These are phyloP conservation scores for Dysphania ambrosioides DNA, from an alignment of 148 eudicot genomes.

Conservation along the genomic window DNA sequence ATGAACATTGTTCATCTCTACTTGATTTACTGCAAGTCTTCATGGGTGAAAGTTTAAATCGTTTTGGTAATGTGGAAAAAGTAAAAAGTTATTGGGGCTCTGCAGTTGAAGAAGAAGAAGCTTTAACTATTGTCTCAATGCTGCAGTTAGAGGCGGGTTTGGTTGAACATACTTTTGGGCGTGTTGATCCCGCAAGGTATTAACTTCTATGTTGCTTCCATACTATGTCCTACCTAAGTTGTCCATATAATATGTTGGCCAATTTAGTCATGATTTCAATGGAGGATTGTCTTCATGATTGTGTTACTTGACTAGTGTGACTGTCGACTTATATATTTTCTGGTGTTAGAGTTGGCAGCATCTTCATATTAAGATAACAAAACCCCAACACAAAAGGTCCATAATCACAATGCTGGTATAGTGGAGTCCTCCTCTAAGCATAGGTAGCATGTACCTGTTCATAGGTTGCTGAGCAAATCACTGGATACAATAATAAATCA, in stretches of 20 bases:
- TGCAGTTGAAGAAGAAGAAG: constrained; percentile 49
- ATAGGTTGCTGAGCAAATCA: background rate
- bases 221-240: constrained; percentile 1
- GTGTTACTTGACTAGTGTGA: background rate
- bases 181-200: constrained; percentile 69
- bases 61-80: constrained; percentile 54
- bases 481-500: background rate
- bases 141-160: constrained; percentile 76
- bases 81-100: constrained; percentile 64
- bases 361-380: background rate
- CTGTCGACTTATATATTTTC: background rate
- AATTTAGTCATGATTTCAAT: background rate
- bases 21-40: constrained; percentile 74
- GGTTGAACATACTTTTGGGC: constrained; percentile 66
- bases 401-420: background rate
- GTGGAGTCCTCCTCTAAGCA: background rate
- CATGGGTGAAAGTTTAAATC: constrained; percentile 44
- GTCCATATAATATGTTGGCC: background rate
- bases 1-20: constrained; percentile 66
- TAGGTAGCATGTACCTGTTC: background rate
- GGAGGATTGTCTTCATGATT: background rate
- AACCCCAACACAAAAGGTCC: background rate
- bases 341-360: background rate
- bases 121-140: constrained; percentile 54
- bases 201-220: constrained; percentile 1